Base-by-base conservation (phyloP, 768 basidiomycete species). In the Chalciporus piperatus region DNA sequence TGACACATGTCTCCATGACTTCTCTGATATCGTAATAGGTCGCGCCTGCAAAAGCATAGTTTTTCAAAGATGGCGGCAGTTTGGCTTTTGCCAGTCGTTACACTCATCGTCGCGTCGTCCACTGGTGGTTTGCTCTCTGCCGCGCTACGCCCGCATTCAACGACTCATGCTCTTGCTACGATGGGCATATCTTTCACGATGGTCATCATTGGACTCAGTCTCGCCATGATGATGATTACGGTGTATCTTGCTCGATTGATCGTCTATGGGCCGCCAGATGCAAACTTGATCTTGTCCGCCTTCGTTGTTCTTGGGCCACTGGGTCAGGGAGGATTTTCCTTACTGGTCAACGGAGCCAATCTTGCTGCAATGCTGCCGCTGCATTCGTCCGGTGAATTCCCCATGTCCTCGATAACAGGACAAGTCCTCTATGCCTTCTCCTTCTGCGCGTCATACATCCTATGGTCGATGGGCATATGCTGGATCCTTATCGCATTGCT, bases 381-480 rank as follows among this genome's bases (percentile, higher is more conserved):
- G 14, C 63, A 74, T 33, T 41, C 57, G 41, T 53, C 57, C 14
- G 57, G 60, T 39, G 58, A 59, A 43, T 70, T 76, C 51, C 69
- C 74, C 0, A 62, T 67, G 44, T 57, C 63, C 12, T 48, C 61
- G 17, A 57, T 69, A 4, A 62, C 74, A 1, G 78, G 77, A 7
- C 68, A 76, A 46, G 68, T 75, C 43, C 58, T 79, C 25, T 74
- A 73, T 60, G 67, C 74, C 4, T 68, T 70, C 23, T 76, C 73
- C 59, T 75, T 80, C 58, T 73, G 73, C 61, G 67, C 64, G 6
- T 74, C 79, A 2, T 80, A 73, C 62, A 56, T 72, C 20, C 62
- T 82, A 10, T 82, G 79, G 77, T 76, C 77, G n/a, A 74, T 82
- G 69, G 80, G 79, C 1, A 67, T 80, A 46, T 73, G 75, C 37